Conservation (phyloP, 2,329 filamentous ascomycete species). For the Macrophomina pseudophaseolina region DNA sequence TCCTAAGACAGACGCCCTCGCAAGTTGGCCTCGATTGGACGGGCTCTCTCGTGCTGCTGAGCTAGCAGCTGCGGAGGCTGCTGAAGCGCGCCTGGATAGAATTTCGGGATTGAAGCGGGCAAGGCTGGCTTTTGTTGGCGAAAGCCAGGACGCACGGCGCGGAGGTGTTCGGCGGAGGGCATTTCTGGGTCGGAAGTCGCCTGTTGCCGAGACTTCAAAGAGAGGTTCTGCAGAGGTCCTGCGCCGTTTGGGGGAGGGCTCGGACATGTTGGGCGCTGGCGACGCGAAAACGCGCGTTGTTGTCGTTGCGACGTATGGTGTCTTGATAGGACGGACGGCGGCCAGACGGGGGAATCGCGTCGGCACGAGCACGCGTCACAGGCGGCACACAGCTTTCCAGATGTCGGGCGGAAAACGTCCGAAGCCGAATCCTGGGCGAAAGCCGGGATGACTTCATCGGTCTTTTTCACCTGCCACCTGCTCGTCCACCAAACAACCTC, state of each 20-base stretch:
- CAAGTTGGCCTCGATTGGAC: constrained; percentile 33
- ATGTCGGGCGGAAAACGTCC: constrained; percentile 6
- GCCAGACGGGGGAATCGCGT: background rate
- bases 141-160: constrained; percentile 44
- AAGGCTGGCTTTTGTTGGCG: constrained; percentile 47
- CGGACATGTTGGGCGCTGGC: background rate
- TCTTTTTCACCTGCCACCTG: constrained; percentile 16
- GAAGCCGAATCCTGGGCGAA: background rate
- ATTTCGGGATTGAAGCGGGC: constrained; percentile 44
- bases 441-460: constrained; percentile 25
- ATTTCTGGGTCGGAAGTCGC: constrained; percentile 25
- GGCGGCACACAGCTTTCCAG: too few relatives aligned
- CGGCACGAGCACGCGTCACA: constrained; percentile 17
- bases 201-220: constrained; percentile 14
- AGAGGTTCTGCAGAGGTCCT: constrained; percentile 34
- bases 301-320: background rate
- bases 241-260: constrained; percentile 39
- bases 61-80: constrained; percentile 28
- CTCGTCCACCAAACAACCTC: background rate
- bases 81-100: constrained; percentile 29
- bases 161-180: constrained; percentile 37
- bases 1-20: constrained; percentile 33
- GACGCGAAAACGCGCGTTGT: background rate
- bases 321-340: background rate
- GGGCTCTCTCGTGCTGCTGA: constrained; percentile 29